Base-by-base conservation (phyloP, 2,329 filamentous ascomycete genomes). In the Neonectria sp. region DNA sequence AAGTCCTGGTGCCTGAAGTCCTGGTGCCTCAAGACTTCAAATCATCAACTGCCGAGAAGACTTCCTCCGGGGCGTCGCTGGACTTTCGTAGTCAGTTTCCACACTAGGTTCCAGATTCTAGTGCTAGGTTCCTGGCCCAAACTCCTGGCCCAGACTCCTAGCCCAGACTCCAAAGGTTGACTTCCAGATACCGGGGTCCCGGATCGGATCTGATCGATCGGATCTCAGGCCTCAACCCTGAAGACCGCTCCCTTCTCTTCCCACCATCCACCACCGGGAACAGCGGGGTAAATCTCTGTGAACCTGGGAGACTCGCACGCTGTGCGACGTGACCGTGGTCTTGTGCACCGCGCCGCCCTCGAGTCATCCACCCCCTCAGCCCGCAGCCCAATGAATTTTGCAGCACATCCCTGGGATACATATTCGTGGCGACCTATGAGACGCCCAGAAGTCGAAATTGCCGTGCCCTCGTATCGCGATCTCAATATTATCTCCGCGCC, bases 121-220 rank as follows among this genome's bases (percentile, higher is more conserved):
- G 21, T 21, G 21, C 21, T 21, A 21, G 21, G 21, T 21, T 21
- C 21, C 21, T 21, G 21, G 21, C 11, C n/a, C 25, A 35, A 40
- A 43, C 29, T 15, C 57, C 64, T 17, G 15, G 4, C 15, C 37
- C 40, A 43, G 40, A n/a, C 9, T 43, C 40, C 35, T 15, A 11
- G 12, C 7, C 35, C 35, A 35, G 51, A 48, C 29, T 25, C 61
- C 21, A 21, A 21, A 21, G 2, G 21, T 21, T 21, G 21, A 21
- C 21, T 21, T 21, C 64, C 63, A 65, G 35, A 63, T 25, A 55
- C 68, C 65, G 59, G 62, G 63, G 37, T 69, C 57, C 53, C 63
- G 67, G 73, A 58, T 75, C 63, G 33, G 53, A 53, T 53, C 49
- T 24, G n/a, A 53, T 33, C 45, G 21, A 43, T 72, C 63, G 52